A percentile compares a stretch with the other conserved stretches of the same genome.
phyloP scores from a whole-genome alignment of 2,329 filamentous ascomycete genomes.

The Xylogone sp. region DNA sequence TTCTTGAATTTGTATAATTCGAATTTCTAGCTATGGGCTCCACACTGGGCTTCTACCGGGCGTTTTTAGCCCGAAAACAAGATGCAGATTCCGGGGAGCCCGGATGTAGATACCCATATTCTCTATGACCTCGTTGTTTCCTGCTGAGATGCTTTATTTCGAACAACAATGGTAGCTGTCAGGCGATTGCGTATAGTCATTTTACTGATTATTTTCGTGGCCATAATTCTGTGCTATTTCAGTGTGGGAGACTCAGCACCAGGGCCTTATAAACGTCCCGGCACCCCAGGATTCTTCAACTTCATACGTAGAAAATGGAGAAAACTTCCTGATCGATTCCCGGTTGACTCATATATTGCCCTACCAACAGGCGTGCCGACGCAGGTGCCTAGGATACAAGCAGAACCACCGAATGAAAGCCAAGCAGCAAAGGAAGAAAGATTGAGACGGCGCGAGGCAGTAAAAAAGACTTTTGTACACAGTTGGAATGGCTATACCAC shows the following conservation, averaged over 20 bases:
- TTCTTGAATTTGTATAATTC: too few relatives aligned
- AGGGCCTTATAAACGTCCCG: constrained; percentile 56
- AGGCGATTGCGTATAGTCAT: neutral
- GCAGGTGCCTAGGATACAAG: constrained; percentile 24
- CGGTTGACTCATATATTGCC: constrained; percentile 21
- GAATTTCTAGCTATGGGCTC: too few relatives aligned
- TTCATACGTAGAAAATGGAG: constrained; percentile 10
- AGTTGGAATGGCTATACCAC: constrained; percentile 79
- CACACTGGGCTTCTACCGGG: too few relatives aligned
- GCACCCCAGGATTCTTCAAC: constrained; percentile 53
- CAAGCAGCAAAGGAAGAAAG: constrained; percentile 16
- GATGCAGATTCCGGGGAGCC: too few relatives aligned
- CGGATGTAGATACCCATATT: too few relatives aligned
- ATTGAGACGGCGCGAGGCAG: constrained; percentile 17
- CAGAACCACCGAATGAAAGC: constrained; percentile 15
- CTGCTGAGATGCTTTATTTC: too few relatives aligned
- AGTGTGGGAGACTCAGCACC: constrained; percentile 51
- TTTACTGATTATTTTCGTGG: neutral
- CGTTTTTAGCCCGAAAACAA: too few relatives aligned
- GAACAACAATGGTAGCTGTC: constrained; percentile 8
- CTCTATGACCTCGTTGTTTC: neutral
- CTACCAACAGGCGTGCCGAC: constrained; percentile 21
- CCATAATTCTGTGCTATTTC: constrained; percentile 29
- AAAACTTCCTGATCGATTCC: constrained; percentile 23
- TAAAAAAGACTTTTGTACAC: constrained; percentile 26